Evolutionary conservation across 2,329 filamentous ascomycete genomes (phyloP), one percentile per base, ranked within the genome.

Genomic region (Polytolypa hystricis): DNA sequence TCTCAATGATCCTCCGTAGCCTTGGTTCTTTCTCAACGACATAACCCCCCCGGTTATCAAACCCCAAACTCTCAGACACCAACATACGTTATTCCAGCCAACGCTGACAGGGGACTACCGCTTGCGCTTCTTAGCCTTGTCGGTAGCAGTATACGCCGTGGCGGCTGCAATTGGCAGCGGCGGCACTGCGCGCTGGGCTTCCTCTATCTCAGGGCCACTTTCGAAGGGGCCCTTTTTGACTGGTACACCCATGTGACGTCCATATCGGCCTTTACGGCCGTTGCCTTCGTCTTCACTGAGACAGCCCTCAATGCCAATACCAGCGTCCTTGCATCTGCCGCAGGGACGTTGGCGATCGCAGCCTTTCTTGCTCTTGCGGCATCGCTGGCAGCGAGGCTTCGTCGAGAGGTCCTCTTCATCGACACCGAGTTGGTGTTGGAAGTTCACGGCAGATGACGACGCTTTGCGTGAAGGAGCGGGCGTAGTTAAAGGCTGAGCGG

Each of bases 311-410:
- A 85, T 78, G 39, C 83, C 82, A 50, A 98, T 84, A 14, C 91
- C 91, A 29, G 91, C 91, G 63, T 98, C 91, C 58, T 86, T 85
- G 75, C 91, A 98, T 45, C 91, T 78, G 38, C 86, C 84, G 55
- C 91, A 98, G 18, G 91, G 91, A 26, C 91, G 80, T 63, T 96
- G 91, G 40, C 91, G 81, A 65, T 98, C 91, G 57, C 91, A 98
- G 9, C 91, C 91, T 66, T 98, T 98, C 72, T 98, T 98, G 66
- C 89, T 96, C 75, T 98, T 98, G 53, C 91, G 82, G 70, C 91
- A 98, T 40, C 91, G 82, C 60, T 98, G 91, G 69, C 91, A 98
- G 44, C 91, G 86, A 39, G 91, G 91, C 65, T 96, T 95, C 47
- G 82, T 87, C 0, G 89, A 95, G 14, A 96, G 67, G 39, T 95